Conservation (phyloP, 2,329 filamentous ascomycete species). For the Ophiosphaerella herpotricha region DNA sequence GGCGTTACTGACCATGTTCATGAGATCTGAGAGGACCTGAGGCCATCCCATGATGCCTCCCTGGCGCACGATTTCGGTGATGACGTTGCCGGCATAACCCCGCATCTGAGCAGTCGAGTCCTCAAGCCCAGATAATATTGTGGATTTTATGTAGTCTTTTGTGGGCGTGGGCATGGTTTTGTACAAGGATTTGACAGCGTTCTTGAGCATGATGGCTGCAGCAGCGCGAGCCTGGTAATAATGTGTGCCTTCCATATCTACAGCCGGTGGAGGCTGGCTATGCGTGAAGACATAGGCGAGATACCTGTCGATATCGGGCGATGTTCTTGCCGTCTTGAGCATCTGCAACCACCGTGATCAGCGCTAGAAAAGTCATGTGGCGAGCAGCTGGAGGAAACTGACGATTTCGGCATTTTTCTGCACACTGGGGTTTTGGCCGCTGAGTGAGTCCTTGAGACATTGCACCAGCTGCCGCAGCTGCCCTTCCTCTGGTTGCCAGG, state of each 20-base stretch:
- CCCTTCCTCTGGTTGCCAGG: constrained; percentile 89
- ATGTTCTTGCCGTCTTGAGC: constrained; percentile 84
- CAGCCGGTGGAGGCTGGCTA: constrained; percentile 62
- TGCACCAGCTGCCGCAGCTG: constrained; percentile 86
- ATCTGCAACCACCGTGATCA: constrained; percentile 63
- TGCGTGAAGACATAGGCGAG: constrained; percentile 88
- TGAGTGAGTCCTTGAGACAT: constrained; percentile 90
- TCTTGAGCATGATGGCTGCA: constrained; percentile 94
- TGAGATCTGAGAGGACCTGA: constrained; percentile 80
- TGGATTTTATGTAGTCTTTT: constrained; percentile 76
- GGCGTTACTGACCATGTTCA: constrained; percentile 76
- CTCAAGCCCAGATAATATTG: constrained; percentile 77
- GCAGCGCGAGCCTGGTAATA: constrained; percentile 81
- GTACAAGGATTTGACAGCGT: constrained; percentile 79
- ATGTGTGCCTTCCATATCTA: constrained; percentile 63
- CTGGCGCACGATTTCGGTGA: constrained; percentile 85
- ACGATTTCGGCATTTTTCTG: constrained; percentile 91
- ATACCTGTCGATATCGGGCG: constrained; percentile 96
- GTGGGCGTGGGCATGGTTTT: constrained; percentile 75
- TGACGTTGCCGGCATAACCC: constrained; percentile 87
- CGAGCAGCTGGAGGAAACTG: constrained; percentile 46
- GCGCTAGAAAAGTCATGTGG: constrained; percentile 20
- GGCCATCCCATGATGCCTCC: constrained; percentile 91
- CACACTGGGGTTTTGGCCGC: constrained; percentile 74
- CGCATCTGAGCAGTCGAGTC: constrained; percentile 83